phyloP scores from a whole-genome alignment of 164 flowering plant species.

The Vitis labrusca region DNA sequence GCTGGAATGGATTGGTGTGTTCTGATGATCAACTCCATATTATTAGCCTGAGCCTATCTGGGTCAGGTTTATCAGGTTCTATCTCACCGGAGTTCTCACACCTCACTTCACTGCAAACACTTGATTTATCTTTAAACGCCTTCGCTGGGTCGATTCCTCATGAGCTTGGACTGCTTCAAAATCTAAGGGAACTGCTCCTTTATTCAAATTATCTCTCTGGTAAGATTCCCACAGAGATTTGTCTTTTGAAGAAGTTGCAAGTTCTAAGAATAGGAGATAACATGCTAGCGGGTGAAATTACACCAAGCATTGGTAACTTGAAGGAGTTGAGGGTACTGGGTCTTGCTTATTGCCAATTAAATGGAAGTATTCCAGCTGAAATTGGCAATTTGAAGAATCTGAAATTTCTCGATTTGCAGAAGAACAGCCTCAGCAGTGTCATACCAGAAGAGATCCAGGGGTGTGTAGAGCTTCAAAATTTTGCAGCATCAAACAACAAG shows the following conservation, averaged over 20 bases:
- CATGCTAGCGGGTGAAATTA: slow-evolving; percentile 51
- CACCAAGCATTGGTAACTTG: slow-evolving; percentile 54
- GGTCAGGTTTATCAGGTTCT: slow-evolving; percentile 60
- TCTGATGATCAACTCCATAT: slow-evolving; percentile 50
- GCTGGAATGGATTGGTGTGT: slow-evolving; percentile 77
- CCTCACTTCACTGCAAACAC: slow-evolving; percentile 51
- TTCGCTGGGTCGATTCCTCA: slow-evolving; percentile 69
- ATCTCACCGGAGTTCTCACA: slow-evolving; percentile 47
- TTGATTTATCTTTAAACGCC: slow-evolving; percentile 72
- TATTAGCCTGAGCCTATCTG: slow-evolving; percentile 62
- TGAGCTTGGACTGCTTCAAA: slow-evolving; percentile 61
- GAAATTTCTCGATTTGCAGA: slow-evolving; percentile 65
- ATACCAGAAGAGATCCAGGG: slow-evolving; percentile 60
- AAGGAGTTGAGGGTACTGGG: slow-evolving; percentile 60
- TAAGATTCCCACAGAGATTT: slow-evolving; percentile 62
- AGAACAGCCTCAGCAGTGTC: slow-evolving; percentile 56
- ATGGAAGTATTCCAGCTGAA: slow-evolving; percentile 75
- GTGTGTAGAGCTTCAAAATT: slow-evolving; percentile 53
- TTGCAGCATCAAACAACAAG: slow-evolving; percentile 70
- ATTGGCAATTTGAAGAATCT: slow-evolving; percentile 71
- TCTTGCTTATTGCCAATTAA: slow-evolving; percentile 63
- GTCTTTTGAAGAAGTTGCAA: slow-evolving; percentile 58
- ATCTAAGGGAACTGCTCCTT: slow-evolving; percentile 53
- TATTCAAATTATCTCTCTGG: slow-evolving; percentile 73
- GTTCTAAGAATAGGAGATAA: slow-evolving; percentile 83